Evolutionary conservation across 345 rosid species (phyloP), one percentile per base, ranked within the genome.

Genomic region (Orychophragmus violaceus): DNA sequence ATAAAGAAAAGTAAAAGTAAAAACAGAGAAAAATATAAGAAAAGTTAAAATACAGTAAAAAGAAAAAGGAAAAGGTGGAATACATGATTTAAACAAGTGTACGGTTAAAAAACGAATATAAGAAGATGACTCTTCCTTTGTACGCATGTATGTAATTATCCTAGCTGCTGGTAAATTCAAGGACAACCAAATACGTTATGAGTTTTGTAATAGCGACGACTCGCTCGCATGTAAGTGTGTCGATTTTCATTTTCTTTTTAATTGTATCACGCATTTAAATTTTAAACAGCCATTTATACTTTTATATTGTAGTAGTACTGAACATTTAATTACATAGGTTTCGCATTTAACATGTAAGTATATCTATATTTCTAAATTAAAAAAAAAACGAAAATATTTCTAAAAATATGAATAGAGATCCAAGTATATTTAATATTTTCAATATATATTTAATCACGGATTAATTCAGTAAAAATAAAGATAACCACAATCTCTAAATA

Each of bases 111-210:
- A 51, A 64, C 37, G 64, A 58, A 59, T 49, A 58, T 7, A 68
- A 59, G 64, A 66, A 68, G 68, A 59, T 66, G 76, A 68, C 28
- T 55, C 81, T 79, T 82, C 75, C 60, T 56, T 23, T 59, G 62
- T 58, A 79, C 50, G 74, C 79, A 52, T 79, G 83, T 77, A 70
- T 60, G 55, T 68, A 78, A 50, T 71, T 67, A 45, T 77, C 75
- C 16, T 46, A 45, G 55, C 71, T 58, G 76, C 48, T 58, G 66
- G 54, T 65, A 66, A 65, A 36, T 58, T 6, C 8, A 61, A 72
- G 55, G 66, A 72, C 76, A 72, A 42, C 21, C 56, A 58, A 28
- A 2, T 58, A 16, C 66, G 50, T 57, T 46, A 22, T 63, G 57
- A 62, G 23, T 48, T 70, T 10, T 58, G 12, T 28, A 51, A 64